Percentiles rank a stretch among this genome's conserved stretches.
These are phyloP conservation scores for Lasiosphaeria miniovina DNA, from an alignment of 495 filamentous ascomycete genomes.

Conservation along the genomic window DNA sequence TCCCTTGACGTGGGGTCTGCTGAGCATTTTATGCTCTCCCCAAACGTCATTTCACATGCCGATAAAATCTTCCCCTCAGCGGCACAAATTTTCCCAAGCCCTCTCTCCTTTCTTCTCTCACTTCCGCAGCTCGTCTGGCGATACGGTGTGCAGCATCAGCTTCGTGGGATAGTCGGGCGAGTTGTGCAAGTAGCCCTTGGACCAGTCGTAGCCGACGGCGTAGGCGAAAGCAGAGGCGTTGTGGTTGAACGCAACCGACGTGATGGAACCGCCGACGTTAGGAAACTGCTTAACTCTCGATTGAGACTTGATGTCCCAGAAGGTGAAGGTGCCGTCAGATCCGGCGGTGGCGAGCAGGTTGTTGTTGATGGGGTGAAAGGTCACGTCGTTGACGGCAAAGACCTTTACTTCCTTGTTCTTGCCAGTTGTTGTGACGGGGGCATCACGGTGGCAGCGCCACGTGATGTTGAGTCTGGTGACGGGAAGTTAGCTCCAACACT, in stretches of 20 bases:
- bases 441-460: slow-evolving; percentile 88
- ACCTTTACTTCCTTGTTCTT: slow-evolving; percentile 63
- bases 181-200: slow-evolving; percentile 77
- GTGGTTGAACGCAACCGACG: slow-evolving; percentile 71
- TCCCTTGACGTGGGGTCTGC: background rate
- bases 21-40: background rate
- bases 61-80: too few relatives aligned
- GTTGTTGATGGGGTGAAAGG: slow-evolving; percentile 74
- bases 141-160: slow-evolving; percentile 68
- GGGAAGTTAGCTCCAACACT: background rate
- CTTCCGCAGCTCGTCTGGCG: slow-evolving; percentile 24
- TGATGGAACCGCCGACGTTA: slow-evolving; percentile 76
- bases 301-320: slow-evolving; percentile 89
- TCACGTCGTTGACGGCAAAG: slow-evolving; percentile 84
- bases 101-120: background rate
- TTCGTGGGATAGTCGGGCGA: slow-evolving; percentile 69
- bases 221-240: slow-evolving; percentile 84
- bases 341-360: slow-evolving; percentile 91
- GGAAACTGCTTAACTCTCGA: slow-evolving; percentile 85
- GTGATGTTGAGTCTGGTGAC: slow-evolving; percentile 60
- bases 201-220: slow-evolving; percentile 92
- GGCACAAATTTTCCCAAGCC: background rate
- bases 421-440: slow-evolving; percentile 43
- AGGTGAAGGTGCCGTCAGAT: slow-evolving; percentile 83
- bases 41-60: background rate